phyloP scores from a whole-genome alignment of 1,284 basidiomycete genomes.

The Ganoderma leucocontextum region DNA sequence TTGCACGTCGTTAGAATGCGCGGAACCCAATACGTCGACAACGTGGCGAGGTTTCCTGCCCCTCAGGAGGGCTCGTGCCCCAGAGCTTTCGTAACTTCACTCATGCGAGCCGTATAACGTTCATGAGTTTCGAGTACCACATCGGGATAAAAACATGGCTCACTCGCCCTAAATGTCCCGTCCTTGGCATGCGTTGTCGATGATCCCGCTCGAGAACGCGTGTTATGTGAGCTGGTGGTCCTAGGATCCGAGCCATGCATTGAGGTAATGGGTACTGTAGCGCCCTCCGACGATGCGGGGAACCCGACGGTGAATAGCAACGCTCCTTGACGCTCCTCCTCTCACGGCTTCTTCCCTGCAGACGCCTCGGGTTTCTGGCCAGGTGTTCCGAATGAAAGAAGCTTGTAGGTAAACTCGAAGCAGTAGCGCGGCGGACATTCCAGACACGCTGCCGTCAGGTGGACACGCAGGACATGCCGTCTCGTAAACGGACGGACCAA shows the following conservation, averaged over 20 bases:
- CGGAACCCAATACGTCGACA: slow-evolving; percentile 3
- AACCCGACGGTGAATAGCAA: slow-evolving; percentile 10
- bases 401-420: slow-evolving; percentile 26
- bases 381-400: slow-evolving; percentile 26
- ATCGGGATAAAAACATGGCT: slow-evolving; percentile 11
- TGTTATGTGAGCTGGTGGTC: background rate
- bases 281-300: background rate
- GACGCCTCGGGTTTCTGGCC: slow-evolving; percentile 12
- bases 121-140: background rate
- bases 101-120: background rate
- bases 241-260: slow-evolving; percentile 19
- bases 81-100: background rate
- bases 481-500: slow-evolving; percentile 33
- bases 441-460: slow-evolving; percentile 27
- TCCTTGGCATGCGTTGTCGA: slow-evolving; percentile 12
- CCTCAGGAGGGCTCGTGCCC: slow-evolving; percentile 1
- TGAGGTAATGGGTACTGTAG: slow-evolving; percentile 17
- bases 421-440: slow-evolving; percentile 12
- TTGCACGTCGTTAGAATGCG: slow-evolving; percentile 7
- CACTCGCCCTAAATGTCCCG: slow-evolving; percentile 6
- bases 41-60: slow-evolving; percentile 8
- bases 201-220: slow-evolving; percentile 4
- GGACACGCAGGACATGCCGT: slow-evolving; percentile 17
- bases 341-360: slow-evolving; percentile 15
- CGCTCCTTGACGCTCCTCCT: slow-evolving; percentile 12